Evolutionary conservation across 2,329 filamentous ascomycete species (phyloP), one percentile per base, ranked within the genome.

Genomic region (Fusarium tjaetaba): DNA sequence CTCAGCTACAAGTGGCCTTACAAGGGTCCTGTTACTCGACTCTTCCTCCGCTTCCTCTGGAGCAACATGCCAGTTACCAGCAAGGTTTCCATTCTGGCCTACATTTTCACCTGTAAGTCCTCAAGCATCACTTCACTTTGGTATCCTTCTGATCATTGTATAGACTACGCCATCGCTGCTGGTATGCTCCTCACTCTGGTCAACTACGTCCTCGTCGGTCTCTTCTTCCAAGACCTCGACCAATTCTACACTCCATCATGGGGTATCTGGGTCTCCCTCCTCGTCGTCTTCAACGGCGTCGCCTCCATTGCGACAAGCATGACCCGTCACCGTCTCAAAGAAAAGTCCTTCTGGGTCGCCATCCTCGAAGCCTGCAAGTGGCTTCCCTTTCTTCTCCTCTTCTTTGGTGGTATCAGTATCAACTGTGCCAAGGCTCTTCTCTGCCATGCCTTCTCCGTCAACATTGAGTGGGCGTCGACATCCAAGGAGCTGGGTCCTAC

Each of bases 121-220:
- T 4, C 4, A 2, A 8, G 2, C 3, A 2, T 2, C 4, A 8
- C 8, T 8, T 24, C 10, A 22, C 38, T 39, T 39, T 39, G 11
- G 11, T 22, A 39, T 39, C 38, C 18, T 22, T 39, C 38, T 39
- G 20, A 39, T 22, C 11, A 13, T 39, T 39, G 5, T 7, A 39
- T 39, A 39, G 72, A 93, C 82, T 93, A 92, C 74, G 92, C 92
- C 26, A 89, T 94, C 65, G 92, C 87, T 8, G 88, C 89, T 1
- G 89, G 91, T 9, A 90, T 92, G 85, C 82, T 90, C 11, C 84
- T 94, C 46, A 93, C 91, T 0, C 77, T 92, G 1, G 82, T 88
- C 65, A 94, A 94, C 82, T 94, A 94, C 80, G 87, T 94, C 79
- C 81, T 92, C n/a, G 86, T 93, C 48, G 92, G 92, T n/a, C 92